These are phyloP conservation scores for Escallonia herrerae DNA, from an alignment of 129 eudicot species.

Conservation along the genomic window DNA sequence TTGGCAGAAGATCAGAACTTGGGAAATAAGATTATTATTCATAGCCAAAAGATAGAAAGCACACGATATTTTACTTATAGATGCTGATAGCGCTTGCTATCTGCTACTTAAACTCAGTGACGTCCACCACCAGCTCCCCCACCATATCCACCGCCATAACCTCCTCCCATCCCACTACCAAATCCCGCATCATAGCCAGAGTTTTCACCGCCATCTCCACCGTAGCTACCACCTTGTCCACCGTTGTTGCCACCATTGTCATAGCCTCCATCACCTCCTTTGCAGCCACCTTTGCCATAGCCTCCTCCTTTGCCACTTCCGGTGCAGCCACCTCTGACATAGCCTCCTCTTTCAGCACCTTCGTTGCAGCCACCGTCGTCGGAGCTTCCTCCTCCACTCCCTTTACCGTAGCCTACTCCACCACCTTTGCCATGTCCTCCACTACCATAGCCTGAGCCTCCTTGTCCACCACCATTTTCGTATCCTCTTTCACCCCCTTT, in stretches of 20 bases:
- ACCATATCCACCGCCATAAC: background rate
- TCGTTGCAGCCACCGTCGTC: conserved; percentile 16
- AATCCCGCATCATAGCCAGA: background rate
- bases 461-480: conserved; percentile 9
- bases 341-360: conserved; percentile 26
- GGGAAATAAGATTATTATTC: too few relatives aligned
- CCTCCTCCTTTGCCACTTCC: conserved; percentile 3
- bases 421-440: conserved; percentile 18
- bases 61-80: too few relatives aligned
- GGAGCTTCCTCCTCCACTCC: conserved; percentile 11
- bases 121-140: conserved; percentile 14
- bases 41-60: too few relatives aligned
- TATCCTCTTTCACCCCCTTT: conserved; percentile 6
- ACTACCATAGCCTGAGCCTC: background rate
- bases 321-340: conserved; percentile 17
- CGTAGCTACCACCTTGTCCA: background rate
- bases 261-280: conserved; percentile 4
- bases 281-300: conserved; percentile 10
- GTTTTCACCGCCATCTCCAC: conserved; percentile 7
- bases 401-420: conserved; percentile 10
- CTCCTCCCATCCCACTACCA: conserved; percentile 2
- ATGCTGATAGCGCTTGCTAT: too few relatives aligned
- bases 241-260: conserved; percentile 17
- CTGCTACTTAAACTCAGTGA: background rate
- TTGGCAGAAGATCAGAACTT: too few relatives aligned